Evolutionary conservation across 805 yeast species (phyloP), one percentile per base, ranked within the genome.

Genomic region (Candida fluviatilis): DNA sequence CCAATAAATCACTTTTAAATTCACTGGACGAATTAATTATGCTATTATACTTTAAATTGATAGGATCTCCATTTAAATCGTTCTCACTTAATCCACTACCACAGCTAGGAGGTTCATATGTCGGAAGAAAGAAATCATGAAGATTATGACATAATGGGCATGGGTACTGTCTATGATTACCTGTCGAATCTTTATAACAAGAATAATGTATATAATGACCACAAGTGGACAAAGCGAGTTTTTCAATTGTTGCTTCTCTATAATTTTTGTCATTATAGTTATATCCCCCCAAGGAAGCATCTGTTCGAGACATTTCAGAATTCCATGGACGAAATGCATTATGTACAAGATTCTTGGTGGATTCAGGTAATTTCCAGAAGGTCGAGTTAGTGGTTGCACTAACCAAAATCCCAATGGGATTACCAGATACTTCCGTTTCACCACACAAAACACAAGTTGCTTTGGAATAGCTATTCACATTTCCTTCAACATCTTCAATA

Each of bases 381-480:
- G 65, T 55, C 0, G 80, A 69, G 0, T 80, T 60, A 13, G 60
- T 58, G 2, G 71, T 62, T 11, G 69, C 64, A 23, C 71, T 68
- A 3, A 74, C 71, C 1, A 87, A 80, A n/a, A 79, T 55, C 8
- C 85, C 85, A 55, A 83, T 75, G 0, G 75, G 43, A 24, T 74
- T 74, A 12, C 67, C 59, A 10, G 47, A 36, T 16, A 66, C 62
- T 34, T 72, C 76, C 1, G 69, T 63, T 40, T 75, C 77, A 45
- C 80, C 83, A 57, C 88, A 82, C 16, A 78, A 47, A 3, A 81
- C 78, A 60, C 87, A 81, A 1, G 55, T 53, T 40, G 76, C 62
- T 4, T 45, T 38, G 2, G 57, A 57, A 10, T 35, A 36, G 5
- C 25, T 24, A 7, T 44, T 44, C 2, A 54, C 14, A 43, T 30